A percentile compares a stretch with the other conserved stretches of the same genome.
phyloP scores from a whole-genome alignment of 2,329 filamentous ascomycete genomes.

The Aspergillus sergii region DNA sequence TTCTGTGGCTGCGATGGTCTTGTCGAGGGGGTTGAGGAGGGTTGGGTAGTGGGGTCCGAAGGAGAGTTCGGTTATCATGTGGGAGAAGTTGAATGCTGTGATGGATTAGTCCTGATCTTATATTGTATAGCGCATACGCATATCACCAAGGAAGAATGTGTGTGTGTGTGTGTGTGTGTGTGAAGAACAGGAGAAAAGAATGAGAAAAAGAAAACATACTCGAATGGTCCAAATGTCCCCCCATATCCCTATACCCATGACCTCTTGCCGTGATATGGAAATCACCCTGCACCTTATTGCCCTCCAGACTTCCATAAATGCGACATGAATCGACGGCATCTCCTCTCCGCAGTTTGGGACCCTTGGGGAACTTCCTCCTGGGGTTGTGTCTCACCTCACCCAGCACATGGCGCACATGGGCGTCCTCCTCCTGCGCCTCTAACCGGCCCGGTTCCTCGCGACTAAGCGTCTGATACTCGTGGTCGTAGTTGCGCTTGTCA shows the following conservation, averaged over 20 bases:
- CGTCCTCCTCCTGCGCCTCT: slow-evolving; percentile 63
- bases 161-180: too few relatives aligned
- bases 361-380: slow-evolving; percentile 68
- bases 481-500: slow-evolving; percentile 63
- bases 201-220: slow-evolving; percentile 55
- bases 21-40: slow-evolving; percentile 90
- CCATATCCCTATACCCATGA: slow-evolving; percentile 87
- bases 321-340: slow-evolving; percentile 75
- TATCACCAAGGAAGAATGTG: background rate
- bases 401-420: slow-evolving; percentile 90
- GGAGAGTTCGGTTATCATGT: slow-evolving; percentile 92
- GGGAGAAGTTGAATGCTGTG: slow-evolving; percentile 92
- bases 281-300: slow-evolving; percentile 97
- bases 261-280: slow-evolving; percentile 96
- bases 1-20: slow-evolving; percentile 76
- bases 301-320: slow-evolving; percentile 83
- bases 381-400: slow-evolving; percentile 70
- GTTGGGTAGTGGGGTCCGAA: slow-evolving; percentile 97
- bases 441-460: slow-evolving; percentile 64
- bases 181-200: background rate
- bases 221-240: slow-evolving; percentile 77
- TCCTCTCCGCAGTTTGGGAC: slow-evolving; percentile 63
- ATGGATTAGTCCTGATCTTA: background rate
- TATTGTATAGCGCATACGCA: background rate
- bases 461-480: slow-evolving; percentile 56